Conservation (phyloP, 2,329 filamentous ascomycete genomes). For the Pseudogymnoascus sp. region DNA sequence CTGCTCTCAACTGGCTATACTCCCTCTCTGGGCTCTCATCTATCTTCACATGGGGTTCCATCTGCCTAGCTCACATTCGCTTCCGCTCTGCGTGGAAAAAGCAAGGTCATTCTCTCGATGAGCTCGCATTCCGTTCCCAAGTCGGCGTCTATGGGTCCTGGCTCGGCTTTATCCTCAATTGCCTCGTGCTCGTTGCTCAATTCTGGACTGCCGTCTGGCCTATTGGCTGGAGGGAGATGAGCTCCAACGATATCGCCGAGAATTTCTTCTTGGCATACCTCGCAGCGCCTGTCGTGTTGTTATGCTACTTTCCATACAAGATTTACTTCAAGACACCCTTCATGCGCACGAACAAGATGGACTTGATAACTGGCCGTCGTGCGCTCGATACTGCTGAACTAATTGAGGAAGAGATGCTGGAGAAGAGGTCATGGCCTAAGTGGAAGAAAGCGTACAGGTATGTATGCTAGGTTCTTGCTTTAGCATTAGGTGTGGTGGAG, state of each 20-base stretch:
- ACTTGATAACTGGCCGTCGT: too few species aligned
- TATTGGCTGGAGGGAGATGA: too few species aligned
- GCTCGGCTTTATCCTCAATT: constrained; percentile 49
- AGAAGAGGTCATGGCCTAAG: too few species aligned
- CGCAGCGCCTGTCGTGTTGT: constrained; percentile 33
- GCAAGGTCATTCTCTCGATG: constrained; percentile 51
- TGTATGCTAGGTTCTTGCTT: too few species aligned
- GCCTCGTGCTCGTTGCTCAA: constrained; percentile 45
- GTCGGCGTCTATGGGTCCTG: constrained; percentile 55
- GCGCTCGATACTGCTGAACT: too few species aligned
- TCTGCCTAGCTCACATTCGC: constrained; percentile 59
- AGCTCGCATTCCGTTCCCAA: constrained; percentile 55
- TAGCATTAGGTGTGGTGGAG: too few species aligned
- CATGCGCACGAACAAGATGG: too few species aligned
- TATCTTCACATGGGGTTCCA: constrained; percentile 58
- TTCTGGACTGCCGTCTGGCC: constrained; percentile 15
- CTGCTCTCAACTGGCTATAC: constrained; percentile 56
- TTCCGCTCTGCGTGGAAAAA: constrained; percentile 53
- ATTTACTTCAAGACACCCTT: constrained; percentile 27
- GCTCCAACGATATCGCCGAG: constrained; percentile 12
- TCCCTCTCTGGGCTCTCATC: constrained; percentile 54
- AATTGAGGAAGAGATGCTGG: too few species aligned
- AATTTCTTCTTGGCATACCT: constrained; percentile 27
- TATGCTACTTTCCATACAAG: not conserved
- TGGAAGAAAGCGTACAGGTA: too few species aligned